Conservation (phyloP, 2,329 filamentous ascomycete genomes). For the Trichoderma afroharzianum region DNA sequence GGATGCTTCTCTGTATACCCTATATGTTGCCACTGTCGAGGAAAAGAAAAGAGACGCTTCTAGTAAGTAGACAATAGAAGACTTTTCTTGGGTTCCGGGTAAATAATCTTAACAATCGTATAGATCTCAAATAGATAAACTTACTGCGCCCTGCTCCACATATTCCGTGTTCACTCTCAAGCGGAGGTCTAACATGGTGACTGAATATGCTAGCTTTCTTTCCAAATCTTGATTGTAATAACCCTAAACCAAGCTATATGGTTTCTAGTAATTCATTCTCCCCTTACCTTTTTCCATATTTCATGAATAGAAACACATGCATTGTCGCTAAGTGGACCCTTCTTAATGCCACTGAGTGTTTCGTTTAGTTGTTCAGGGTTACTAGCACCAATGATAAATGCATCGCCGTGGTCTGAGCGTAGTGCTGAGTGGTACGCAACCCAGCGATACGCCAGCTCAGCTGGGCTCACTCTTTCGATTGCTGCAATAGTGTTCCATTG, state of each 20-base stretch:
- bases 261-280: neutral
- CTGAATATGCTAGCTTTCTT: neutral
- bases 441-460: constrained; percentile 5
- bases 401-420: neutral
- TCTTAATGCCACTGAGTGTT: neutral
- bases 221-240: neutral
- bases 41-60: neutral
- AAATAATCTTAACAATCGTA: neutral
- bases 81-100: neutral
- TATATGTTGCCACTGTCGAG: neutral
- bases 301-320: neutral
- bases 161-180: neutral
- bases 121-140: neutral
- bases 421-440: neutral
- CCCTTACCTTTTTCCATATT: neutral
- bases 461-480: constrained; percentile 13
- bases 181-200: neutral
- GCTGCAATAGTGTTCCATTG: constrained; percentile 18
- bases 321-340: neutral
- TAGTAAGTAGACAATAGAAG: neutral
- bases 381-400: neutral
- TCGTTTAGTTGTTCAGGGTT: neutral
- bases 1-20: neutral
- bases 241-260: neutral
- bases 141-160: neutral